Base-by-base conservation (phyloP, 257 asterid genomes). In the Apocynum venetum region DNA sequence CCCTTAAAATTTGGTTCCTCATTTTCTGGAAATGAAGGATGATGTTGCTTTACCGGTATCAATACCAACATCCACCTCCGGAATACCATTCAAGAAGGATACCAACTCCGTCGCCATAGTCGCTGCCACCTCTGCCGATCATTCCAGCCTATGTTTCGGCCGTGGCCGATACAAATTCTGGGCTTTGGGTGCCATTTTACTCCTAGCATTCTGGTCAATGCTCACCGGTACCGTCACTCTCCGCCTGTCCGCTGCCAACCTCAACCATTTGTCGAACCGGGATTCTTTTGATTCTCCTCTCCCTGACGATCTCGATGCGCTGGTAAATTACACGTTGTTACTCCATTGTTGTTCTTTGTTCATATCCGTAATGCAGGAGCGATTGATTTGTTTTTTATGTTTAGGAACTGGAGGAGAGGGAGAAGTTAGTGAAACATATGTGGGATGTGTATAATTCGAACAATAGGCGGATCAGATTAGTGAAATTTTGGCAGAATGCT, bases 371-470 rank as follows among this genome's bases (percentile, higher is more conserved):
- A 31, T n/a, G 72, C 25, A 40, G 15, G 67, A 60, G 69, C 19
- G 31, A 56, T 73, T 35, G 65, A 66, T 57, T 52, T 69, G 25
- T 46, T 25, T 65, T 80, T 46, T 66, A 66, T 82, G 17, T 8
- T 17, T 81, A 94, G 98, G 96, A 89, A 88, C 79, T 94, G 90
- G 98, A 94, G 90, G 98, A 94, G 85, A 92, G 98, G 83, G 97
- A 91, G 93, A 89, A 87, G 80, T 56, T 90, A 89, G 98, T 92
- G 91, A 88, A 85, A 86, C 96, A 90, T 74, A 91, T 92, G 97
- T 94, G 98, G 98, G 96, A 92, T 84, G 96, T 92, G 81, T 94
- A 94, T 59, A 86, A 90, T 49, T 80, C 83, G 67, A 89, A 87
- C 77, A 84, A 91, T 82, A 88, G 84, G 61, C 89, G 93, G 81